phyloP scores from a whole-genome alignment of 805 yeast species.

The Candida cerambycidarum region DNA sequence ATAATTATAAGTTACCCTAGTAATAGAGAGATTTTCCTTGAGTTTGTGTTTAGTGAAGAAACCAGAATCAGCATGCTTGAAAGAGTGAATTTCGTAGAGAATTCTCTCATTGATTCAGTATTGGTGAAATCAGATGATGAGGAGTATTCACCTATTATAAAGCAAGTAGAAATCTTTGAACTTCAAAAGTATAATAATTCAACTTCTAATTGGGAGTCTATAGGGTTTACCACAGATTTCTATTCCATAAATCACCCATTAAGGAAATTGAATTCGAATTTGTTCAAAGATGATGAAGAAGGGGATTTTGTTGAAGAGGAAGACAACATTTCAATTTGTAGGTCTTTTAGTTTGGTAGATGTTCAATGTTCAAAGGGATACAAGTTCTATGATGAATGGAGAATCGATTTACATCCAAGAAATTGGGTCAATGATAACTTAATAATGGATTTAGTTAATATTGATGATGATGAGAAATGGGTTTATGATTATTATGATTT shows the following conservation, averaged over 20 bases:
- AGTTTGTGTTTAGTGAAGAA: constrained; percentile 58
- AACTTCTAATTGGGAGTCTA: constrained; percentile 60
- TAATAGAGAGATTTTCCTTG: constrained; percentile 47
- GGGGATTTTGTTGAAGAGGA: constrained; percentile 18
- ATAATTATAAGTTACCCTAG: constrained; percentile 51
- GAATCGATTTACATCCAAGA: constrained; percentile 60
- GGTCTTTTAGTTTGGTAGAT: constrained; percentile 20
- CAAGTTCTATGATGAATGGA: constrained; percentile 61
- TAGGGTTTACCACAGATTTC: constrained; percentile 57
- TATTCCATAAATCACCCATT: constrained; percentile 47
- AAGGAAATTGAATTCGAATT: constrained; percentile 17
- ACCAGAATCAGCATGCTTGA: constrained; percentile 54
- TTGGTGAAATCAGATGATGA: constrained; percentile 13
- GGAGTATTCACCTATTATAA: constrained; percentile 18
- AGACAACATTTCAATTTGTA: constrained; percentile 14
- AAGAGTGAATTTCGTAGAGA: constrained; percentile 50
- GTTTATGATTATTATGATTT: constrained; percentile 60
- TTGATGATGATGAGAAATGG: constrained; percentile 82
- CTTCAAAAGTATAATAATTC: constrained; percentile 53
- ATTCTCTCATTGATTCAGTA: constrained; percentile 20
- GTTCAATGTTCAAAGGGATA: constrained; percentile 62
- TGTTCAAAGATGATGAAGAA: constrained; percentile 17
- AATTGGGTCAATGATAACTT: constrained; percentile 60
- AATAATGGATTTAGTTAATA: constrained; percentile 50
- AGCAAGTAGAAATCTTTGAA: constrained; percentile 66